Percentiles rank a stretch among this genome's conserved stretches.
These are phyloP conservation scores for Botrytis paeoniae DNA, from an alignment of 2,329 filamentous ascomycete species.

Conservation along the genomic window DNA sequence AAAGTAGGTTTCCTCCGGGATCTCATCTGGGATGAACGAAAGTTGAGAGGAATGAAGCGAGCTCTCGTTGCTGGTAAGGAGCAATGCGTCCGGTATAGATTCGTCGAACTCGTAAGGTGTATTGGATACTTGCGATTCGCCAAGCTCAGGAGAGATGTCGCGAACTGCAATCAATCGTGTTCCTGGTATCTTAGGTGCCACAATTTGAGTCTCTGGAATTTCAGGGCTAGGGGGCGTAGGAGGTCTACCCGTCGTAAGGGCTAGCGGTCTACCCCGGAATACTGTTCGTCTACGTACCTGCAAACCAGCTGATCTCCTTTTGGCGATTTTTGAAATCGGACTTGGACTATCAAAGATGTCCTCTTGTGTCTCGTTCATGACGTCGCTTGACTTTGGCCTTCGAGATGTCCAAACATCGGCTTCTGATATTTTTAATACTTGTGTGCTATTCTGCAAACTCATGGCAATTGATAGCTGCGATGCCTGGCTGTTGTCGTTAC, in stretches of 20 bases:
- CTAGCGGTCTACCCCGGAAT: conserved; percentile 15
- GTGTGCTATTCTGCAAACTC: background rate
- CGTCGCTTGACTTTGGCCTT: conserved; percentile 17
- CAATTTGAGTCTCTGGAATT: background rate
- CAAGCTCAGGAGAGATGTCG: conserved; percentile 7
- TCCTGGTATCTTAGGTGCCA: background rate
- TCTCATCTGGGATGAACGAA: conserved; percentile 7
- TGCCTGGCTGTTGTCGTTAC: background rate
- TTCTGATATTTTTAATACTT: background rate
- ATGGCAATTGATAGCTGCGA: background rate
- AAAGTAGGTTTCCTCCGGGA: conserved; percentile 17
- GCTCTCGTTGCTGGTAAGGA: background rate
- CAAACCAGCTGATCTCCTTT: background rate
- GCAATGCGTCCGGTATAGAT: background rate
- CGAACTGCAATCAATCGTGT: background rate
- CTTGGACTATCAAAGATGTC: conserved; percentile 26
- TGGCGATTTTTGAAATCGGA: background rate
- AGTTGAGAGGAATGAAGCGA: conserved; percentile 15
- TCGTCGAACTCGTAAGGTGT: background rate
- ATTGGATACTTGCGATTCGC: background rate
- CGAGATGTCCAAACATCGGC: conserved; percentile 23
- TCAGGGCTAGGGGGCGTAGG: background rate
- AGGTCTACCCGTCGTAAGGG: background rate
- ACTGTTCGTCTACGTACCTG: background rate
- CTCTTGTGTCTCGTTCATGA: conserved; percentile 27